Base-by-base conservation (phyloP, 176 grass and related monocot species). In the Dactylis glomerata region DNA sequence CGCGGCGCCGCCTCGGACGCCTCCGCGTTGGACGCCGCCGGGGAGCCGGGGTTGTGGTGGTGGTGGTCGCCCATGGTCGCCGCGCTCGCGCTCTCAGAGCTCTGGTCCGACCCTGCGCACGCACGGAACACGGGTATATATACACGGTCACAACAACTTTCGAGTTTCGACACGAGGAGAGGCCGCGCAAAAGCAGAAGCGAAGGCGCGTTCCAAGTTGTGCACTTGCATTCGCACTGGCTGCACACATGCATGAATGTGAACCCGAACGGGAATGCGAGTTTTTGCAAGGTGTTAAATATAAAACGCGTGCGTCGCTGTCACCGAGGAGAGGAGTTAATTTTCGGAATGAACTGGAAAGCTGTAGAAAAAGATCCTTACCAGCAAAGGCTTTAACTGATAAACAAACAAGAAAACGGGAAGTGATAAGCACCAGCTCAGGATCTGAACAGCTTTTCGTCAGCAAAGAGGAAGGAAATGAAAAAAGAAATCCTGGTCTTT, bases 11-110 rank as follows among this genome's bases (percentile, higher is more conserved):
- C 73, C 11, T 64, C 84, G 52, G 80, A 78, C 4, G 58, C 85
- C 56, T 73, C 81, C 17, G 47, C 12, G 56, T 51, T 62, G 12
- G 71, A 77, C 79, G 70, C 61, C 71, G 81, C 73, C 73, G 89
- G 68, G 20, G 90, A 92, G 56, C 6, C 8, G 5, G 50, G 50
- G 50, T 51, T 17, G 0, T 46, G 36, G 62, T 34, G 7, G 14
- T 65, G 66, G 14, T 52, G 78, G 44, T 91, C 89, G 31, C 91
- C 91, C 93, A 89, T 92, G 84, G 86, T 26, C 17, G 79, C 78
- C 62, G 45, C 45, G 70, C 58, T 36, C 36, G 75, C 79, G 17
- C 24, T 68, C 67, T 84, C 89, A 59, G 89, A 84, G 58, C 87
- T 80, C 80, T 76, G 87, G n/a, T 89, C 87, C 76, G 87, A 84